phyloP scores from a whole-genome alignment of 495 filamentous ascomycete species.

The Thermochaetoides thermophila region DNA sequence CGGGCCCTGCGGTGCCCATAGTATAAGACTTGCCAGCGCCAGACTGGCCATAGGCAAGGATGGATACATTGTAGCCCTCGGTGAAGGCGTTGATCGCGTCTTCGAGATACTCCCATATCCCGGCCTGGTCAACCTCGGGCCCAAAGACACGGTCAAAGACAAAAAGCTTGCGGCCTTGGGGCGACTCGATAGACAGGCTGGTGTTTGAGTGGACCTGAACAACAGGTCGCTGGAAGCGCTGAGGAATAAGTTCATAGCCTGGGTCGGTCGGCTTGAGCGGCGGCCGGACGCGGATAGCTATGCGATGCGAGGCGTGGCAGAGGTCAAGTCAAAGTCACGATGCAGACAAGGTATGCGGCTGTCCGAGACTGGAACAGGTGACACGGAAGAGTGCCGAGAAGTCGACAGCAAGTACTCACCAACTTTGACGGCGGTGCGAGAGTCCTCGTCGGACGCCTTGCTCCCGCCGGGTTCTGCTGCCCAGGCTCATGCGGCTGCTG shows the following conservation, averaged over 20 bases:
- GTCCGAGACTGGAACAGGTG: slow-evolving; percentile 8
- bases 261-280: slow-evolving; percentile 73
- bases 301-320: too few relatives aligned
- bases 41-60: slow-evolving; percentile 97
- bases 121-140: slow-evolving; percentile 70
- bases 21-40: slow-evolving; percentile 99
- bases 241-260: slow-evolving; percentile 85
- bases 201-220: slow-evolving; percentile 76
- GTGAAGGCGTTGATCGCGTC: slow-evolving; percentile 86
- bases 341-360: slow-evolving; percentile 5
- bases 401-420: slow-evolving; percentile 48
- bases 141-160: slow-evolving; percentile 92
- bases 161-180: slow-evolving; percentile 85
- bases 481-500: slow-evolving; percentile 80
- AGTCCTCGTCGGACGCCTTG: slow-evolving; percentile 85
- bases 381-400: slow-evolving; percentile 7
- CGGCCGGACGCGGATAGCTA: slow-evolving; percentile 89
- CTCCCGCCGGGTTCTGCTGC: slow-evolving; percentile 64
- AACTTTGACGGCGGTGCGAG: slow-evolving; percentile 95
- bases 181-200: slow-evolving; percentile 73
- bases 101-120: slow-evolving; percentile 85
- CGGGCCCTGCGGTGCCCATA: slow-evolving; percentile 89
- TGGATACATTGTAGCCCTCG: slow-evolving; percentile 96
- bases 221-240: slow-evolving; percentile 87
- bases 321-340: not conserved